phyloP scores from a whole-genome alignment of 495 filamentous ascomycete species.

The Tuber magnatum region DNA sequence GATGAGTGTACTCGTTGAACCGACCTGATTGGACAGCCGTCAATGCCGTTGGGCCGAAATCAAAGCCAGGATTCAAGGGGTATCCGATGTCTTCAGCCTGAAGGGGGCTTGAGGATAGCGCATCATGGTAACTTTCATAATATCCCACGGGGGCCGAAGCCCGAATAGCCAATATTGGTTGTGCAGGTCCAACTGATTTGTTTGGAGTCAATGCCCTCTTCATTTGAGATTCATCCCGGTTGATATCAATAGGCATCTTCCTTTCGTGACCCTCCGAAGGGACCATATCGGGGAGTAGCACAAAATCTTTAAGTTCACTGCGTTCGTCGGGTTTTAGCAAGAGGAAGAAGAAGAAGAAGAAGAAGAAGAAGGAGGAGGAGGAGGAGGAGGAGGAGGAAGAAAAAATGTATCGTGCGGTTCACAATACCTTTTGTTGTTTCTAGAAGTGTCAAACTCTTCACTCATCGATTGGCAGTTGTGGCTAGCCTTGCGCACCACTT shows the following conservation, averaged over 20 bases:
- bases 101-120: neutral
- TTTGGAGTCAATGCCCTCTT: neutral
- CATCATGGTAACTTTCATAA: neutral
- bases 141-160: neutral
- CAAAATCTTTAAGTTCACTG: conserved; percentile 2
- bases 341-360: too few relatives aligned
- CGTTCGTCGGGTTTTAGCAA: neutral
- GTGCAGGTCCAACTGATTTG: neutral
- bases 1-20: conserved; percentile 6
- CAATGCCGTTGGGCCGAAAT: conserved; percentile 7
- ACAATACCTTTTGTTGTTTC: conserved; percentile 1
- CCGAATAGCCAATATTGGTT: neutral
- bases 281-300: neutral
- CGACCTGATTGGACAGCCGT: conserved; percentile 11
- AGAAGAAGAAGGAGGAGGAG: too few relatives aligned
- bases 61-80: conserved; percentile 58
- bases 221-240: neutral
- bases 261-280: neutral
- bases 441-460: neutral
- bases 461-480: conserved; percentile 22
- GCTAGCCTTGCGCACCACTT: conserved; percentile 44
- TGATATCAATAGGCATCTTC: neutral
- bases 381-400: too few relatives aligned
- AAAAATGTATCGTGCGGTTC: neutral
- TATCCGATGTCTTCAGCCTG: neutral